These are phyloP conservation scores for Aeschynomene evenia DNA, from an alignment of 306 rosid species.

Conservation along the genomic window DNA sequence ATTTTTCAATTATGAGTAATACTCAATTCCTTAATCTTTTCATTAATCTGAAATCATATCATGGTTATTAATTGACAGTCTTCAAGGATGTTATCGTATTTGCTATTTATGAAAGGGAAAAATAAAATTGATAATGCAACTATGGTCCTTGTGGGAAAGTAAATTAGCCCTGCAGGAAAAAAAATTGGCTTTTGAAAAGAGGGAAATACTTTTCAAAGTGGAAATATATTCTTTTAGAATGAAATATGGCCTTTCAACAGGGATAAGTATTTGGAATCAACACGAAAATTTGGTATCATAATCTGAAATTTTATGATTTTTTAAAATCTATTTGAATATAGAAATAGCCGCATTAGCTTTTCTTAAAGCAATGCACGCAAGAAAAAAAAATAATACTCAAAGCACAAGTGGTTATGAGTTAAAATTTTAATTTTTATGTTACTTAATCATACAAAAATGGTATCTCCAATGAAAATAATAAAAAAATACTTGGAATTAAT, in stretches of 20 bases:
- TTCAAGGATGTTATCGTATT: background rate
- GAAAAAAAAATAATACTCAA: background rate
- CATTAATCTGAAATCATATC: background rate
- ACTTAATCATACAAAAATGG: background rate
- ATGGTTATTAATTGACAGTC: background rate
- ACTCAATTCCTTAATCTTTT: background rate
- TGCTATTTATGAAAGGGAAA: too few relatives aligned
- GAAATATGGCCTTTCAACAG: background rate
- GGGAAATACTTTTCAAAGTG: background rate
- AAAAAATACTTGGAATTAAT: too few relatives aligned
- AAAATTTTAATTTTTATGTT: background rate
- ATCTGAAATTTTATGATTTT: too few relatives aligned
- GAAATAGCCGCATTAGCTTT: too few relatives aligned
- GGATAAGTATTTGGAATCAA: background rate
- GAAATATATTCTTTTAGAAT: slow-evolving; percentile 7
- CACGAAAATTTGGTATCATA: background rate
- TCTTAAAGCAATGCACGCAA: too few relatives aligned
- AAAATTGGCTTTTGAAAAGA: background rate
- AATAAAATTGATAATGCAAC: background rate
- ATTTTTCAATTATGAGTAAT: background rate
- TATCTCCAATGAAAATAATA: background rate
- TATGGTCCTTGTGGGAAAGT: background rate
- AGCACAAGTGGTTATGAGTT: background rate
- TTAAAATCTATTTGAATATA: too few relatives aligned
- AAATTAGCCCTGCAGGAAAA: background rate